Evolutionary conservation across 441 rosid species (phyloP).

Genomic region (Erysimum cheiri): DNA sequence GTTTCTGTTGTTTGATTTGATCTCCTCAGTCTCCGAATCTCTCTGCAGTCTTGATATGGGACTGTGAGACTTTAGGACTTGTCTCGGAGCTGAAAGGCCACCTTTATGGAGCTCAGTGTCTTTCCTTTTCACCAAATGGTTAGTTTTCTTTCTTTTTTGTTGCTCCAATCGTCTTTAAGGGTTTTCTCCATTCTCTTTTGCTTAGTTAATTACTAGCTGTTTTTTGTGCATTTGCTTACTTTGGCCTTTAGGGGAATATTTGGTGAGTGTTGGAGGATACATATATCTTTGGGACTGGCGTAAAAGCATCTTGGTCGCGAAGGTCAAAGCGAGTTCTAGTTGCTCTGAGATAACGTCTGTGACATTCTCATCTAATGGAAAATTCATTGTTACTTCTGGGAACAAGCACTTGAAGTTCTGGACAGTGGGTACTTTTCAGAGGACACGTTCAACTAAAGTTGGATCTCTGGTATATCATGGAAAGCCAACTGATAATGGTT

Average conservation of each 20-base stretch:
- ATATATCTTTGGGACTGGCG: constrained; percentile 88
- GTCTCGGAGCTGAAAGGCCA: constrained; percentile 82
- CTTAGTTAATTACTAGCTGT: background rate
- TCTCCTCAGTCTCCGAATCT: constrained; percentile 71
- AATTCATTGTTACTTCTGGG: constrained; percentile 78
- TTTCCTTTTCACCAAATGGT: constrained; percentile 90
- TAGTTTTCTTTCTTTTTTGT: constrained; percentile 33
- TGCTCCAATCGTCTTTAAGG: constrained; percentile 13
- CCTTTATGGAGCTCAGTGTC: constrained; percentile 74
- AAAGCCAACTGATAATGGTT: constrained; percentile 64
- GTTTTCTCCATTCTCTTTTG: background rate
- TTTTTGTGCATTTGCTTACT: background rate
- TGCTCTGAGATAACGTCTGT: constrained; percentile 66
- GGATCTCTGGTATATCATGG: constrained; percentile 54
- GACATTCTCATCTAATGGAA: constrained; percentile 69
- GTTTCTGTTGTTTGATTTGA: constrained; percentile 37
- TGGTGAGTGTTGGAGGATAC: constrained; percentile 84
- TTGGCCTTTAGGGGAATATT: constrained; percentile 61
- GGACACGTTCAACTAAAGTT: constrained; percentile 56
- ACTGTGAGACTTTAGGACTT: constrained; percentile 49
- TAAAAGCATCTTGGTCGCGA: constrained; percentile 59
- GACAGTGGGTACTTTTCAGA: constrained; percentile 65
- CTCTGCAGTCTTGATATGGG: constrained; percentile 89
- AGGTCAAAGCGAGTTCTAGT: constrained; percentile 76
- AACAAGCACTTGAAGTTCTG: constrained; percentile 82